Conservation (phyloP, 1,139 yeast species). For the Suhomyces anneliseae region DNA sequence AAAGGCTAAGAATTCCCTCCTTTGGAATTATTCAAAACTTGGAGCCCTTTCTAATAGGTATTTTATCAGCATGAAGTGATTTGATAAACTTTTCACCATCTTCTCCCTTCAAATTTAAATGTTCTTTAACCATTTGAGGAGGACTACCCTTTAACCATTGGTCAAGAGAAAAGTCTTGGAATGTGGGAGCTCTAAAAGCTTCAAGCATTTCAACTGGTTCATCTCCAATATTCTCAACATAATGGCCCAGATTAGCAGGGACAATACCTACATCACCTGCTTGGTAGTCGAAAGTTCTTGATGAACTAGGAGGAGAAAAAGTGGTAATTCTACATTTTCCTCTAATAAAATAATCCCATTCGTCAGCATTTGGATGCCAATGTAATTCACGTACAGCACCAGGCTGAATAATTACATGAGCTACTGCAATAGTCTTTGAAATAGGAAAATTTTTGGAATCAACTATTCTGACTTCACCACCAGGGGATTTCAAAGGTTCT, state of each 20-base stretch:
- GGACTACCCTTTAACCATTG: background rate
- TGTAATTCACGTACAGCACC: slow-evolving; percentile 1
- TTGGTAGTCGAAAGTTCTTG: background rate
- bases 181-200: background rate
- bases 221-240: slow-evolving; percentile 1
- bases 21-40: no score
- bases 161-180: background rate
- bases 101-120: background rate
- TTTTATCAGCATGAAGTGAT: background rate
- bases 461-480: slow-evolving; percentile 1
- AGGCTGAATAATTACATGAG: slow-evolving; percentile 1
- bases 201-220: slow-evolving; percentile 1
- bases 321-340: slow-evolving; percentile 1
- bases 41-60: background rate
- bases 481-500: background rate
- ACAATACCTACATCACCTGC: slow-evolving; percentile 1
- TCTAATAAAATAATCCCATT: slow-evolving; percentile 1
- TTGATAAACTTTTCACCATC: background rate
- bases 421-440: background rate
- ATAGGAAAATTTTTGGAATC: background rate
- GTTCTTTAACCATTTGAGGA: background rate
- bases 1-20: no score
- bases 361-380: slow-evolving; percentile 1
- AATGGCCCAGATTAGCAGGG: background rate
- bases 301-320: background rate